Evolutionary conservation across 352 stramenopile genomes (phyloP).

Genomic region (Pythium apleroticum): DNA sequence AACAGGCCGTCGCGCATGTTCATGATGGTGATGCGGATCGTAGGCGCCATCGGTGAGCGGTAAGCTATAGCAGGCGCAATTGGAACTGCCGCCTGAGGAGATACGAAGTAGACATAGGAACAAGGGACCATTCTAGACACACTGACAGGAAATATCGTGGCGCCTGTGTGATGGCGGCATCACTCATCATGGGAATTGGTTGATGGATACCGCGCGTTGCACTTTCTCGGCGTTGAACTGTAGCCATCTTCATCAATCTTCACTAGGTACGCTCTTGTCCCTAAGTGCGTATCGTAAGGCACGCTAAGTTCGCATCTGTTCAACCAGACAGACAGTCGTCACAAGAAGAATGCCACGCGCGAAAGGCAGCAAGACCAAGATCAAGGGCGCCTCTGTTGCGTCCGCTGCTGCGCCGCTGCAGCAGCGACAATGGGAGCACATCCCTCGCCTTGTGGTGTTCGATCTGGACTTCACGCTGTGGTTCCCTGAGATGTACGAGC

Average conservation of each 20-base stretch:
- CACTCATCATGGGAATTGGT: too few relatives aligned
- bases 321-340: background rate
- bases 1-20: background rate
- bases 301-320: conserved; percentile 19
- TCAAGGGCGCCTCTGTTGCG: conserved; percentile 8
- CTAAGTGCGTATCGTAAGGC: conserved; percentile 16
- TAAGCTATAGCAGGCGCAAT: too few relatives aligned
- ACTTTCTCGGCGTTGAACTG: too few relatives aligned
- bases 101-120: too few relatives aligned
- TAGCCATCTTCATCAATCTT: too few relatives aligned
- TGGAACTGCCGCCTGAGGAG: too few relatives aligned
- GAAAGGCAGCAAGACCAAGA: conserved; percentile 16
- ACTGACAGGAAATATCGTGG: too few relatives aligned
- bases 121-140: too few relatives aligned
- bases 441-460: conserved; percentile 72
- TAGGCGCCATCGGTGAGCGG: background rate
- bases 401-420: conserved; percentile 1
- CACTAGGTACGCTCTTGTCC: background rate
- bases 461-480: conserved; percentile 80
- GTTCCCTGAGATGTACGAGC: conserved; percentile 86
- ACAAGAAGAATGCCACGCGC: conserved; percentile 21
- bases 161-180: too few relatives aligned
- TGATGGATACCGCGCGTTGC: too few relatives aligned
- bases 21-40: background rate
- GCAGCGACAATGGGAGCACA: conserved; percentile 41